Base-by-base conservation (phyloP, 2,329 filamentous ascomycete genomes). In the Thielaviopsis euricoi region DNA sequence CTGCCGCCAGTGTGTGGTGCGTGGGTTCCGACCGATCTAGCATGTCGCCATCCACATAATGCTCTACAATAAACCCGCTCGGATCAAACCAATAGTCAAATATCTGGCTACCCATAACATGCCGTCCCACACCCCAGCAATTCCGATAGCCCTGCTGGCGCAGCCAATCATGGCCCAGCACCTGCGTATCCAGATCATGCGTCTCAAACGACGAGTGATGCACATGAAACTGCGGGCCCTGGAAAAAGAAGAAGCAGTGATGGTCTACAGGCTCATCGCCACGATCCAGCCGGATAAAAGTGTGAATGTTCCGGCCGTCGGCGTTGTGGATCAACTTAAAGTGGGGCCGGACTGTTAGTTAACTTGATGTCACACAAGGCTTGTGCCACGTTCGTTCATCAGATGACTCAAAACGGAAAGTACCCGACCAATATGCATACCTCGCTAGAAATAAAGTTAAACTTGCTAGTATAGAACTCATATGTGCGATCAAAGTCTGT, bases 151-250 rank as follows among this genome's bases (percentile, higher is more conserved):
- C 79, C 66, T 81, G 79, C 61, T 78, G 70, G 1, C 73, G 73
- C 61, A 88, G 70, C 80, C 82, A 87, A 64, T 85, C 77, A 68
- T 88, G 85, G 1, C 85, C 85, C 2, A 87, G 71, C 33, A 80
- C 73, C 71, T 87, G 84, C 4, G 80, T 79, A 65, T 88, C 84
- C 64, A 84, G 85, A 66, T 87, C 83, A 63, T 85, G 79, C 4
- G 85, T 82, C 68, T 87, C 85, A 62, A 83, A 87, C 2, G 76
- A 80, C 19, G 77, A 78, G 68, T 87, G 85, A 66, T 87, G 83
- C 2, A 86, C 76, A 65, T 83, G 80, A 60, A 66, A 70, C 54
- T 69, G 66, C 50, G 69, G 67, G 0, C 74, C 74, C 61, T 75
- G 68, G 62, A 72, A 74, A 62, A 77, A 71, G 67, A 77, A 77